A percentile compares a stretch with the other conserved stretches of the same genome.
phyloP scores from a whole-genome alignment of 306 rosid species.

The Amphicarpaea edgeworthii region DNA sequence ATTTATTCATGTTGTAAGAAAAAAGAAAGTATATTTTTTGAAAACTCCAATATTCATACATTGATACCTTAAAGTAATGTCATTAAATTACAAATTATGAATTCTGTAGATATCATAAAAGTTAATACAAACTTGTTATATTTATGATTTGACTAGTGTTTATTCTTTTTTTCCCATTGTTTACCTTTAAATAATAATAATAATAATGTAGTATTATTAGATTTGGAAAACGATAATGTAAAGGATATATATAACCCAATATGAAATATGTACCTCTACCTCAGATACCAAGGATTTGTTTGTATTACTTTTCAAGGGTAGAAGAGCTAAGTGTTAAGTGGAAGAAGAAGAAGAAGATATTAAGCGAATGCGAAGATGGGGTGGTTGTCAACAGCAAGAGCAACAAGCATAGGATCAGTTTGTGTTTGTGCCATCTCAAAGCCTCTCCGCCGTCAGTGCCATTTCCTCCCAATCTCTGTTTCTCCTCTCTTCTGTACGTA shows the following conservation, averaged over 20 bases:
- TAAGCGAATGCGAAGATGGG: constrained; percentile 40
- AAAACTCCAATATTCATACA: no score
- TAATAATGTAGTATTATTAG: not conserved
- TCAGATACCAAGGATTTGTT: not conserved
- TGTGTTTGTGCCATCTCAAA: constrained; percentile 22
- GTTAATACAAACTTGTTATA: no score
- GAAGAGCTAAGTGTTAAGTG: not conserved
- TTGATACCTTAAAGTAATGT: no score
- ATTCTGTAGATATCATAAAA: no score
- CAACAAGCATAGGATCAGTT: constrained; percentile 29
- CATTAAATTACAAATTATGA: no score
- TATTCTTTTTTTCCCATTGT: no score
- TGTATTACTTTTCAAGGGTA: not conserved
- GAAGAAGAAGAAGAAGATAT: not conserved
- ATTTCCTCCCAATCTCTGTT: constrained; percentile 37
- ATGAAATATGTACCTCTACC: not conserved
- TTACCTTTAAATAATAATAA: not conserved
- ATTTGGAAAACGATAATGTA: constrained; percentile 15
- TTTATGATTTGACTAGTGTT: no score
- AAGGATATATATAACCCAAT: not conserved
- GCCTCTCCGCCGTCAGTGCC: constrained; percentile 20
- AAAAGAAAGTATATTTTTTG: no score
- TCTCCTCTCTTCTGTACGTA: constrained; percentile 45
- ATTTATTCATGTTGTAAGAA: no score
- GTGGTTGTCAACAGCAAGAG: constrained; percentile 29